Evolutionary conservation across 2,329 filamentous ascomycete genomes (phyloP), one percentile per base, ranked within the genome.

Genomic region (Arthrobotrys iridis): DNA sequence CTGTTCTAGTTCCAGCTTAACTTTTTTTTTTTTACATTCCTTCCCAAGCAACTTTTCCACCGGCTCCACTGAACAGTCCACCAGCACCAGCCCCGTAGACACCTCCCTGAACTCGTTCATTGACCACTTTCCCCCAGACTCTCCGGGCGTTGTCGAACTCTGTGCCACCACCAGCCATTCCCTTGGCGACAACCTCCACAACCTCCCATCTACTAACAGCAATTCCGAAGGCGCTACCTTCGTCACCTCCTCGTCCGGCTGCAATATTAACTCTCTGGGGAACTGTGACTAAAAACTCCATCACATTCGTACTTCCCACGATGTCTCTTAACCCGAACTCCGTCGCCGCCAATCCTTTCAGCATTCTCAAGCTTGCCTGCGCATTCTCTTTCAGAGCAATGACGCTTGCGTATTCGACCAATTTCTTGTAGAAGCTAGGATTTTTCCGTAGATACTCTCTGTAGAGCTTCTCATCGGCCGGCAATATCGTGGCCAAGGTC

Each of bases 401-500:
- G 2, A 74, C 62, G 22, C 70, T 74, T 4, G 70, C 55, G 22
- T 74, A 74, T 41, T 74, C 70, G 8, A 62, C 55, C 20, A 74
- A 33, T 24, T 74, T 74, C 26, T 74, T 74, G 40, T 57, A 74
- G 50, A 74, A 74, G 37, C 70, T 74, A n/a, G 70, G 70, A 22
- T 74, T 74, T 22, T 74, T 74, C 18, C 26, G 18, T 10, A 66
- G 20, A 41, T 74, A 74, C 20, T 62, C 63, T 40, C 57, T 43
- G 37, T 74, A 74, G 2, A 74, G 28, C 40, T 74, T 63, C 35
- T 74, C 70, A 26, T 74, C 55, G 8, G 20, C 43, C 2, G 70
- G 70, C 13, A 74, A 35, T n/a, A 74, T 50, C 7, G 55, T 67
- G 1, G 70, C 62, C 20, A 74, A 26, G 0, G 70, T 74, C 33